Evolutionary conservation across 805 yeast genomes (phyloP).

Genomic region (Lipomyces starkeyi): DNA sequence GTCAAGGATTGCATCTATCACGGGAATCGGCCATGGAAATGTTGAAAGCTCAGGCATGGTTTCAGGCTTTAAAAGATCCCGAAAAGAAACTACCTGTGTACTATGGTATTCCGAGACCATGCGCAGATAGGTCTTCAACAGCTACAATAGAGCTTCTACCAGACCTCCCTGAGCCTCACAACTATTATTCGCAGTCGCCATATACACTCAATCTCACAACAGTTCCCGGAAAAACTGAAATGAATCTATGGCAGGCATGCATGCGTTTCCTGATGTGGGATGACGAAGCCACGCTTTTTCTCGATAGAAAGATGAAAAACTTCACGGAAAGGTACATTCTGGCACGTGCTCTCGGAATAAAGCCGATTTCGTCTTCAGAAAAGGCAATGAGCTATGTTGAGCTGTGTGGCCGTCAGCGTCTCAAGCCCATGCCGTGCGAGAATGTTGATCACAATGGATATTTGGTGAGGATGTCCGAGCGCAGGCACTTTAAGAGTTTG

Average conservation of each 20-base stretch:
- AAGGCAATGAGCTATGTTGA: background rate
- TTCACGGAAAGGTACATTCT: conserved; percentile 3
- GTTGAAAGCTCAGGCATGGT: conserved; percentile 17
- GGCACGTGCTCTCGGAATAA: conserved; percentile 19
- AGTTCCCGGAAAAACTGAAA: background rate
- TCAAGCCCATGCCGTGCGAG: background rate
- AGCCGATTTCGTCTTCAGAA: conserved; percentile 4
- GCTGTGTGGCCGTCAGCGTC: background rate
- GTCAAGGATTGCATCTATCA: conserved; percentile 5
- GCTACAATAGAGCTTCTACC: background rate
- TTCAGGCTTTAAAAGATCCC: conserved; percentile 5
- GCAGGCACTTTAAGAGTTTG: background rate
- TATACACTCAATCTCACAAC: conserved; percentile 4
- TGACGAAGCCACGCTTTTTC: background rate
- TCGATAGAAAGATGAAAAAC: background rate
- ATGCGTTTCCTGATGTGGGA: conserved; percentile 19
- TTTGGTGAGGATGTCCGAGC: background rate
- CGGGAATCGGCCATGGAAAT: conserved; percentile 10
- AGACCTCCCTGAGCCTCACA: background rate
- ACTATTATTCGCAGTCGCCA: conserved; percentile 16
- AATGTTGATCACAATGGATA: background rate
- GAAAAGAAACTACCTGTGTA: conserved; percentile 2
- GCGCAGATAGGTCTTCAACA: background rate
- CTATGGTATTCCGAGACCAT: conserved; percentile 1
- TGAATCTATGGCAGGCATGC: conserved; percentile 23